A percentile compares a stretch with the other conserved stretches of the same genome.
phyloP scores from a whole-genome alignment of 192 early-diverging fungal species.

The Anaeromyces robustus region DNA sequence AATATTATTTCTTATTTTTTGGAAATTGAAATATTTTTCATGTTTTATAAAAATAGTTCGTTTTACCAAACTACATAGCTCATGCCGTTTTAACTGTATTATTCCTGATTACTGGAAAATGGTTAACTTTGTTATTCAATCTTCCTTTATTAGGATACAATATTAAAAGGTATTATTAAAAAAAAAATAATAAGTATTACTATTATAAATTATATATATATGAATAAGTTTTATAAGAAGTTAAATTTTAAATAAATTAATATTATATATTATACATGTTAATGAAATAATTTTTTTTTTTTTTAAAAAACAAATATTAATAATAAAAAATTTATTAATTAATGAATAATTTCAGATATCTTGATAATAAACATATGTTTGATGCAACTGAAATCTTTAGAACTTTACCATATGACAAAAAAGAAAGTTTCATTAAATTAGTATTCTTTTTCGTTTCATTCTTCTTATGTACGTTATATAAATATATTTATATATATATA shows the following conservation, averaged over 20 bases:
- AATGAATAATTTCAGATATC: slow-evolving; percentile 47
- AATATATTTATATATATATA: no score
- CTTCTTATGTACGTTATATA: background rate
- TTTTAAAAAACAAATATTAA: no score
- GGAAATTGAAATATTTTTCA: background rate
- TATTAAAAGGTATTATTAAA: slow-evolving; percentile 55
- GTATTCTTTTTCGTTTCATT: slow-evolving; percentile 61
- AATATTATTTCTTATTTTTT: no score
- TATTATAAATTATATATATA: no score
- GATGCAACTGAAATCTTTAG: slow-evolving; percentile 98
- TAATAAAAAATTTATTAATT: no score
- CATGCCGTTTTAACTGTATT: slow-evolving; percentile 67
- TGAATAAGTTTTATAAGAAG: no score
- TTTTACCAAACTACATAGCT: slow-evolving; percentile 78
- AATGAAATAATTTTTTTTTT: no score
- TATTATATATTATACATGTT: no score
- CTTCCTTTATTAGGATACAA: slow-evolving; percentile 74
- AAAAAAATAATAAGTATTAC: background rate
- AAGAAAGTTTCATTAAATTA: slow-evolving; percentile 93
- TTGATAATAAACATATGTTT: slow-evolving; percentile 76
- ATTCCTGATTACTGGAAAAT: slow-evolving; percentile 78
- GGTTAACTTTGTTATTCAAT: slow-evolving; percentile 73
- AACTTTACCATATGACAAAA: slow-evolving; percentile 79
- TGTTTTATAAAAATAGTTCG: slow-evolving; percentile 46
- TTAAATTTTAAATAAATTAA: no score